phyloP scores from a whole-genome alignment of 2,329 filamentous ascomycete species.

The Talaromyces rugulosus region DNA sequence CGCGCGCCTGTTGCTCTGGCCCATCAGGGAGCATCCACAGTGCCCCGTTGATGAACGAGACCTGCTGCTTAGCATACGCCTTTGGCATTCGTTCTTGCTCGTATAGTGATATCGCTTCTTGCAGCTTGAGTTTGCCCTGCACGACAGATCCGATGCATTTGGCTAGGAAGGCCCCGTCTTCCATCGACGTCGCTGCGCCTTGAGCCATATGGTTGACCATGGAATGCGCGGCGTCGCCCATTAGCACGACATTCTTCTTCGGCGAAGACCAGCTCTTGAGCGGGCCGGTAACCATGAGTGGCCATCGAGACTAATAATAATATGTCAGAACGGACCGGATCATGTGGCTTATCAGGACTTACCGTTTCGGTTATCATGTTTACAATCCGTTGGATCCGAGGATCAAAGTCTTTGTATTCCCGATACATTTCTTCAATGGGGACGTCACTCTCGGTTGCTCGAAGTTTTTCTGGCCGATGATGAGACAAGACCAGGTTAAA shows the following conservation, averaged over 20 bases:
- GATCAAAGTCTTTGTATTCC: conserved; percentile 44
- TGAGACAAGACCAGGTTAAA: conserved; percentile 47
- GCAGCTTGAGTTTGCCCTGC: conserved; percentile 27
- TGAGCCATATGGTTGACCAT: conserved; percentile 45
- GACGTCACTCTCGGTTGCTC: conserved; percentile 33
- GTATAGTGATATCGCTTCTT: conserved; percentile 35
- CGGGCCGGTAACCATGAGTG: conserved; percentile 41
- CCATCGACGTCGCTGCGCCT: conserved; percentile 43
- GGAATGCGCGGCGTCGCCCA: conserved; percentile 41
- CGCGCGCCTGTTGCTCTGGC: conserved; percentile 29
- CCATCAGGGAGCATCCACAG: conserved; percentile 35
- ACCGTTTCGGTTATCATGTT: conserved; percentile 35
- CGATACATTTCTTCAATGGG: conserved; percentile 41
- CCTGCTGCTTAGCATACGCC: conserved; percentile 40
- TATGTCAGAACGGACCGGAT: neutral
- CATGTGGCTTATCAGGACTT: conserved; percentile 2
- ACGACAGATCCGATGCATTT: conserved; percentile 34
- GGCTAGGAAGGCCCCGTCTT: conserved; percentile 41
- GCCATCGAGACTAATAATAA: conserved; percentile 33
- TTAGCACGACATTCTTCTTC: conserved; percentile 41
- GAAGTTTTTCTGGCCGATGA: conserved; percentile 32
- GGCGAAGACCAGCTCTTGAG: conserved; percentile 39
- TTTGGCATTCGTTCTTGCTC: conserved; percentile 42
- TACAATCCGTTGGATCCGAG: conserved; percentile 39
- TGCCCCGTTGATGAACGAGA: conserved; percentile 35